Evolutionary conservation across 495 filamentous ascomycete genomes (phyloP), one percentile per base, ranked within the genome.

Genomic region (Penicillium chermesinum): DNA sequence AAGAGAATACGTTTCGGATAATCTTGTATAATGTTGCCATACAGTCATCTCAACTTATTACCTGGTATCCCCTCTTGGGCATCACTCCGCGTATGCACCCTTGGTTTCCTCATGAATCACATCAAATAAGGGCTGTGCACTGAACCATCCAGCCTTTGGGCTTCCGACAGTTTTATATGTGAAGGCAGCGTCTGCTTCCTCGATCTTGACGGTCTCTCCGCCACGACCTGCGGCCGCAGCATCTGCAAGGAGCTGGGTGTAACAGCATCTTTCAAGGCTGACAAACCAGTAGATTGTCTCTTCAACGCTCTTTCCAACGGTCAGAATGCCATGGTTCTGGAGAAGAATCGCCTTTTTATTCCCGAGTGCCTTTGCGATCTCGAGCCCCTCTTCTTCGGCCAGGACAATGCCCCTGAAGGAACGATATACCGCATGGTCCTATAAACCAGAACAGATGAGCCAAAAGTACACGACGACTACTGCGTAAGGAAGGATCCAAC

Each of bases 341-440:
- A 90, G 61, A 2, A 90, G 54, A 0, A 80, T 84, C 0, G 83
- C 86, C 62, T 91, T 91, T 54, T 80, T 85, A 25, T 63, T 44
- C 1, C 85, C 85, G 0, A 91, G 69, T 0, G 71, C 66, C n/a
- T 63, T 50, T 7, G 84, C 86, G 51, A 91, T 89, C 37, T 77
- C 76, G 6, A 74, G 54, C 7, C 86, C 87, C 69, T 89, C 87
- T 52, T 86, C 75, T 44, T 79, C 76, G 1, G 76, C 84, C 3
- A 89, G 71, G 10, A 91, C 86, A 41, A 91, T 71, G 25, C 87
- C 87, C 48, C 82, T 83, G 69, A 89, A 89, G 42, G 74, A 71
- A 7, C 71, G 61, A 56, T 84, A 84, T n/a, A 83, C 66, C 15
- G 73, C 80, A 52, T 81, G 78, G 58, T 85, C 82, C 76, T 80